phyloP scores from a whole-genome alignment of 1,284 basidiomycete genomes.

The Trichosporon sp. region DNA sequence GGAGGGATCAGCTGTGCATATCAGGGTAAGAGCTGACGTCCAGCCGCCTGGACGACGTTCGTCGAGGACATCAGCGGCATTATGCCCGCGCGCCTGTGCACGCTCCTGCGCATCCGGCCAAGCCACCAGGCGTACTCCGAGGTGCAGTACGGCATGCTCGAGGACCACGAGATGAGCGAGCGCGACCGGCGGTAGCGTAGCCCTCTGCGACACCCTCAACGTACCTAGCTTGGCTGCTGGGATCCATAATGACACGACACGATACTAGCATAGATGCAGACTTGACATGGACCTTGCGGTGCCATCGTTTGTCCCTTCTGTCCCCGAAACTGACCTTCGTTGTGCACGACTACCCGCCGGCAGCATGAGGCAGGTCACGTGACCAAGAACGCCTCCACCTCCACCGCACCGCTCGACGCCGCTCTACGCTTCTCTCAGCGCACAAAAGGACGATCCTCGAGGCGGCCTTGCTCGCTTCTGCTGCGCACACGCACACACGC shows the following conservation, averaged over 20 bases:
- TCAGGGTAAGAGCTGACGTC: background rate
- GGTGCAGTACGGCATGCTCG: background rate
- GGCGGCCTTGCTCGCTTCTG: background rate
- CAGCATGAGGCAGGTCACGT: no score
- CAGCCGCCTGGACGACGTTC: background rate
- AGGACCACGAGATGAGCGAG: slow-evolving; percentile 1
- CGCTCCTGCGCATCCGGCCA: background rate
- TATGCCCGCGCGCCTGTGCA: background rate
- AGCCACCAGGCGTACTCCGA: background rate
- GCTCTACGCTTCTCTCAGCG: background rate
- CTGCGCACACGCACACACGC: background rate
- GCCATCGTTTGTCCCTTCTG: no score
- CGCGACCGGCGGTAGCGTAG: background rate
- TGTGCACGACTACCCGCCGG: no score
- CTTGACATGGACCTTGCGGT: background rate
- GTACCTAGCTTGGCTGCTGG: no score
- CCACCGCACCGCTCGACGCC: background rate
- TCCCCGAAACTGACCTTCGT: no score
- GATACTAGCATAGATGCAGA: background rate
- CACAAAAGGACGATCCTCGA: no score
- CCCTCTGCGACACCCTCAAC: background rate
- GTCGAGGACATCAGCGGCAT: background rate
- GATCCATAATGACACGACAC: background rate
- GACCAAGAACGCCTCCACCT: background rate
- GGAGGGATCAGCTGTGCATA: background rate